These are phyloP conservation scores for Phytopythium chamaehyphon DNA, from an alignment of 352 stramenopile genomes.

Conservation along the genomic window DNA sequence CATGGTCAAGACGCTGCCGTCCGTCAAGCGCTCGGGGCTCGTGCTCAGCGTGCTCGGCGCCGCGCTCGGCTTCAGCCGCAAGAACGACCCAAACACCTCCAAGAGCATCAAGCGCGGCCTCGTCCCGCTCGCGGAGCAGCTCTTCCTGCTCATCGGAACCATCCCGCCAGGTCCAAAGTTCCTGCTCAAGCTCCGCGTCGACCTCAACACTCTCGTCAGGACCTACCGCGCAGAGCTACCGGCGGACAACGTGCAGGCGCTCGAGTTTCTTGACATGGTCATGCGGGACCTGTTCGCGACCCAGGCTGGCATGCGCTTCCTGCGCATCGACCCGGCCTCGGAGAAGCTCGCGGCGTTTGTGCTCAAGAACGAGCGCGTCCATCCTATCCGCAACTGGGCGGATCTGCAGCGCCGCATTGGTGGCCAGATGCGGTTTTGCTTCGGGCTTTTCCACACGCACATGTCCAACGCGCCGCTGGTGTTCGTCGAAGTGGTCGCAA, in stretches of 20 bases:
- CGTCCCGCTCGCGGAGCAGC: constrained; percentile 74
- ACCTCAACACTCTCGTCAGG: constrained; percentile 50
- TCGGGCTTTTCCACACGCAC: constrained; percentile 80
- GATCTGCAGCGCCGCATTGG: constrained; percentile 62
- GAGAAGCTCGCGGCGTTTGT: constrained; percentile 69
- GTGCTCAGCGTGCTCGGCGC: constrained; percentile 78
- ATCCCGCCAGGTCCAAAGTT: constrained; percentile 72
- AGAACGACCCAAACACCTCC: constrained; percentile 79
- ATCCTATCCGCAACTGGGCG: constrained; percentile 58
- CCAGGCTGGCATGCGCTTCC: constrained; percentile 77
- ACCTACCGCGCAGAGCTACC: constrained; percentile 45
- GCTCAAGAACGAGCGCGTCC: constrained; percentile 75
- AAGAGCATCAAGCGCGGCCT: constrained; percentile 85
- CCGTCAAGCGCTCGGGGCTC: constrained; percentile 68
- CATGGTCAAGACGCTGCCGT: constrained; percentile 80
- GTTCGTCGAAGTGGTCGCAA: constrained; percentile 73
- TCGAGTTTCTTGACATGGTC: constrained; percentile 77
- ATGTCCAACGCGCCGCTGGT: constrained; percentile 68
- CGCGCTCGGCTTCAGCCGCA: constrained; percentile 70
- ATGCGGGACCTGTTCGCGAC: constrained; percentile 84
- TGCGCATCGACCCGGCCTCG: constrained; percentile 64
- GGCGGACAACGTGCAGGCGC: constrained; percentile 45
- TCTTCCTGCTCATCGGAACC: constrained; percentile 71
- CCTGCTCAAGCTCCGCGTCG: constrained; percentile 60
- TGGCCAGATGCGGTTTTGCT: constrained; percentile 69